A percentile compares a stretch with the other conserved stretches of the same genome.
These are phyloP conservation scores for Verticillium nubilum DNA, from an alignment of 2,329 filamentous ascomycete species.

Conservation along the genomic window DNA sequence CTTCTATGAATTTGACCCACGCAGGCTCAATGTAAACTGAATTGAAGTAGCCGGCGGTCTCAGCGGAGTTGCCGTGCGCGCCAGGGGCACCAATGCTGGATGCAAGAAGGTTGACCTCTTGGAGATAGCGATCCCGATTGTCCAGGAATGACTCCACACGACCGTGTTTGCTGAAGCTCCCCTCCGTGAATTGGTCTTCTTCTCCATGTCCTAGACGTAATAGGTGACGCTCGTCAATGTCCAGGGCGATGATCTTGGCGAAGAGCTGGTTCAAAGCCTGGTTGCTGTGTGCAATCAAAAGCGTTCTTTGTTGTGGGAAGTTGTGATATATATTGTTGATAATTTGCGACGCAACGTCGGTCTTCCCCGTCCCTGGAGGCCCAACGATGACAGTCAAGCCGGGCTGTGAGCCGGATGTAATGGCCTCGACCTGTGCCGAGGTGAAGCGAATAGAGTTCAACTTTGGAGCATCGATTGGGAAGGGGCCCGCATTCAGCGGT, in stretches of 20 bases:
- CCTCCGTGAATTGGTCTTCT: slow-evolving; percentile 82
- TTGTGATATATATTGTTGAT: slow-evolving; percentile 99
- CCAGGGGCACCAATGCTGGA: slow-evolving; percentile 80
- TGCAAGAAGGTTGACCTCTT: slow-evolving; percentile 82
- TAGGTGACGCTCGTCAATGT: slow-evolving; percentile 93
- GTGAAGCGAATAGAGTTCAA: slow-evolving; percentile 85
- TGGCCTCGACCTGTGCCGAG: slow-evolving; percentile 83
- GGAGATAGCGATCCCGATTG: slow-evolving; percentile 71
- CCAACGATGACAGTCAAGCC: slow-evolving; percentile 92
- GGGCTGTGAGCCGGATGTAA: slow-evolving; percentile 88
- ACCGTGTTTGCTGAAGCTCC: slow-evolving; percentile 88
- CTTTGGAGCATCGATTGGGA: slow-evolving; percentile 77
- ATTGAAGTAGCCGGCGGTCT: slow-evolving; percentile 96
- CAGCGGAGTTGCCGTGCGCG: slow-evolving; percentile 92
- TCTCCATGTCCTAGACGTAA: slow-evolving; percentile 91
- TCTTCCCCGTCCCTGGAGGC: slow-evolving; percentile 95
- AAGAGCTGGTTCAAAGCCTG: slow-evolving; percentile 97
- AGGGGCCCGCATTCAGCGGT: slow-evolving; percentile 82
- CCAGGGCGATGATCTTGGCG: slow-evolving; percentile 92
- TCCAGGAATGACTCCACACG: slow-evolving; percentile 93
- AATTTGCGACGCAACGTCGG: slow-evolving; percentile 97
- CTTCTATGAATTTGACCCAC: slow-evolving; percentile 73
- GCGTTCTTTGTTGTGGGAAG: slow-evolving; percentile 84
- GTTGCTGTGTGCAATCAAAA: slow-evolving; percentile 94
- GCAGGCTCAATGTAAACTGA: slow-evolving; percentile 82